phyloP scores from a whole-genome alignment of 257 asterid species.

The Leonotis leonurus region DNA sequence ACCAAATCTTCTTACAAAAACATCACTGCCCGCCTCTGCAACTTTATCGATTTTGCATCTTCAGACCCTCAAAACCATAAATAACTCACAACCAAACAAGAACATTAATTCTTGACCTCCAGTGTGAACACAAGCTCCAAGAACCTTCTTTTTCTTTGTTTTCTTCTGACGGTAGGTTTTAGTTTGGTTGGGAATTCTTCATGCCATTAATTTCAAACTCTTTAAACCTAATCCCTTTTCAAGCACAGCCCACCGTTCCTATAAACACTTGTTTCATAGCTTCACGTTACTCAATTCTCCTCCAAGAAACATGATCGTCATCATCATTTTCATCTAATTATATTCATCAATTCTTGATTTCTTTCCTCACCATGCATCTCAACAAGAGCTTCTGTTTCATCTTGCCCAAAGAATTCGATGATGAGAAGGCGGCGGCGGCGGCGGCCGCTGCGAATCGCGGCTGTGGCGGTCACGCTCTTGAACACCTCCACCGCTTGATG shows the following conservation, averaged over 20 bases:
- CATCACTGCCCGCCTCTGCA: neutral
- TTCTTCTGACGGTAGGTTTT: conserved; percentile 23
- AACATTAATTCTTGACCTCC: neutral
- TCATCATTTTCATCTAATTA: too few relatives aligned
- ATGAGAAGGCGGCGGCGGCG: neutral
- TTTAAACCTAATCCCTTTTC: conserved; percentile 47
- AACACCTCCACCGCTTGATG: conserved; percentile 28
- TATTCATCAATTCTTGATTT: neutral
- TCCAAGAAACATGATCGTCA: too few relatives aligned
- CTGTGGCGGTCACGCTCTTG: conserved; percentile 27
- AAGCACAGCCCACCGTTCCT: conserved; percentile 7
- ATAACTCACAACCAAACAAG: neutral
- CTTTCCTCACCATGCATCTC: conserved; percentile 42
- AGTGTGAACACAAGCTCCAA: conserved; percentile 12
- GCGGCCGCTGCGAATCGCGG: conserved; percentile 16
- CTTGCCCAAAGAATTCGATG: conserved; percentile 46
- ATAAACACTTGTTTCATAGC: neutral
- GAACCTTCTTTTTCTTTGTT: neutral
- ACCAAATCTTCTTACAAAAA: neutral
- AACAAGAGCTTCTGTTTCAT: conserved; percentile 62
- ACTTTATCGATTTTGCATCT: neutral
- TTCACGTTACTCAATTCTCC: neutral
- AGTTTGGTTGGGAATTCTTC: conserved; percentile 42
- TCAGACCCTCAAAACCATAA: neutral
- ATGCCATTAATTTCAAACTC: conserved; percentile 34